Evolutionary conservation across 352 stramenopile genomes (phyloP), one percentile per base, ranked within the genome.

Genomic region (Thalassiosira mediterranea): DNA sequence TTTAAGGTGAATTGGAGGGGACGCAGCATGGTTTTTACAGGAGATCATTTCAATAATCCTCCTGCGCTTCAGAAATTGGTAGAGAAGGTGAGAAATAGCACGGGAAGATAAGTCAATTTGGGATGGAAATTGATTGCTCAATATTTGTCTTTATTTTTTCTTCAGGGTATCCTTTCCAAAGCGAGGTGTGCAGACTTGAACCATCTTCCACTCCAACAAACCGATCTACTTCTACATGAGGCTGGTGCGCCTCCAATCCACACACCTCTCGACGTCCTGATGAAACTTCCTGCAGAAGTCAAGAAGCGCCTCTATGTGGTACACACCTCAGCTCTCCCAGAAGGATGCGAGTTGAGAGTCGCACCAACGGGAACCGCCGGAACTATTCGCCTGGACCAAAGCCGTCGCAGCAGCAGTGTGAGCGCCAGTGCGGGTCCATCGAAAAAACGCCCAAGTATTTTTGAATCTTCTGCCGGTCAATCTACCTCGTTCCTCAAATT

Each of bases 1-100:
- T 98, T 98, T 59, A 93, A 97, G 54, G 87, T 93, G 3, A 84
- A 91, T 59, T 98, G 97, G 87, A 92, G 95, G 31, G 94, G 95
- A 69, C 94, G 96, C 54, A 95, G 93, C 31, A 98, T 98, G 64
- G 95, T 97, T 3, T 98, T 98, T 74, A 98, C 94, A 4, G 96
- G 94, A 0, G 96, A 98, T 75, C 95, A 97, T 60, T 92, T 98
- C 23, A 98, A 98, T 79, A 95, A 96, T 75, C 94, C 97, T n/a
- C 58, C 64, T n/a, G 70, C 53, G 13, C 74, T 93, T 21, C 59
- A 84, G 31, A 86, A 80, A 25, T 71, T 93, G 44, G 46, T 88
- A 58, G 60, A 79, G 32, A 78, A 70, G 26, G 79, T 84, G 63
- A 72, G 68, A 42, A 42, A 13, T 7, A 72, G 58, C 58, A 0